These are phyloP conservation scores for Diaporthe vexans DNA, from an alignment of 2,329 filamentous ascomycete genomes.

Conservation along the genomic window DNA sequence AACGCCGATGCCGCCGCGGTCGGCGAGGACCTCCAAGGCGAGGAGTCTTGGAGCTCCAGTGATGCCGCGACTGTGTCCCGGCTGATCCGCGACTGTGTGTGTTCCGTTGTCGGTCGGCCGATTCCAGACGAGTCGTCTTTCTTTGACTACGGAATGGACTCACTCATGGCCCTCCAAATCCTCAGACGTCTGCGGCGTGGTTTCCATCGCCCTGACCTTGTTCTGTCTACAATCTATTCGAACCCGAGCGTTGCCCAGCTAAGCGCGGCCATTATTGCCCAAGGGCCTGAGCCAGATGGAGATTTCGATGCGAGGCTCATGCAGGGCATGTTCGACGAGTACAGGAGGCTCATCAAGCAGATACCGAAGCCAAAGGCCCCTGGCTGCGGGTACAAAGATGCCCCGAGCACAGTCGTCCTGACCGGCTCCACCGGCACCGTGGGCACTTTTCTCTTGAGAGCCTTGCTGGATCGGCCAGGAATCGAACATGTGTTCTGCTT, in stretches of 20 bases:
- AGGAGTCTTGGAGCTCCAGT: neutral
- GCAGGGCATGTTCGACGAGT: constrained; percentile 39
- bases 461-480: constrained; percentile 26
- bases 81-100: constrained; percentile 5
- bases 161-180: constrained; percentile 43
- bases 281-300: neutral
- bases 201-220: neutral
- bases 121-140: constrained; percentile 39
- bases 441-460: constrained; percentile 25
- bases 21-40: neutral
- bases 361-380: constrained; percentile 10
- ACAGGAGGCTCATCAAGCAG: constrained; percentile 19
- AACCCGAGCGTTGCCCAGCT: neutral
- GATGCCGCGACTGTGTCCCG: constrained; percentile 6
- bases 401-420: constrained; percentile 13
- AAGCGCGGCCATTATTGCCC: neutral
- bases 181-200: constrained; percentile 23
- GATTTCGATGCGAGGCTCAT: constrained; percentile 43
- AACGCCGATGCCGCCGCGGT: neutral
- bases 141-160: constrained; percentile 44
- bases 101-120: constrained; percentile 26
- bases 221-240: neutral
- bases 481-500: constrained; percentile 18
- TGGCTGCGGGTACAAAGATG: too few relatives aligned
- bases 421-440: constrained; percentile 49